Conservation (phyloP, 2,329 filamentous ascomycete genomes). For the Ophiostoma quercus region DNA sequence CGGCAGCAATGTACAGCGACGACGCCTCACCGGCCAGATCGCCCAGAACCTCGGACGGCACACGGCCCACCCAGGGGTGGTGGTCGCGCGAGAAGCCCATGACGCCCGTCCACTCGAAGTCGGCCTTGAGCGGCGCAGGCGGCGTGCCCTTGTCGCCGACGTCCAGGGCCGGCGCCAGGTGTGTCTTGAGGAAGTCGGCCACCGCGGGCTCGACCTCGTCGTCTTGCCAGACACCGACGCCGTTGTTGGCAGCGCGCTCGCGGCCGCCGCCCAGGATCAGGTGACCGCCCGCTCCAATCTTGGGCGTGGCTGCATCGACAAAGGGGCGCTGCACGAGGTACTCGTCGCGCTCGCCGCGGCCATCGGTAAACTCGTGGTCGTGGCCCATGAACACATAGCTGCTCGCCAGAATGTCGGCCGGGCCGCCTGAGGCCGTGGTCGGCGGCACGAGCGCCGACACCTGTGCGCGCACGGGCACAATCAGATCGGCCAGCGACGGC, state of each 20-base stretch:
- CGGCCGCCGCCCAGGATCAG: constrained; percentile 69
- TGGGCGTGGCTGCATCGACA: neutral
- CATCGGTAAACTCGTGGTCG: constrained; percentile 27
- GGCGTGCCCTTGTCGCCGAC: constrained; percentile 31
- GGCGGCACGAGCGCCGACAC: constrained; percentile 62
- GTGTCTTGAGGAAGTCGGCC: constrained; percentile 49
- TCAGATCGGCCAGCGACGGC: constrained; percentile 61
- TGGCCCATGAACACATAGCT: constrained; percentile 59
- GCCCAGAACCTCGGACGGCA: constrained; percentile 43
- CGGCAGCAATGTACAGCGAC: constrained; percentile 55
- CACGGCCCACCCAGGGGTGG: constrained; percentile 63
- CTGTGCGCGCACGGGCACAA: constrained; percentile 72
- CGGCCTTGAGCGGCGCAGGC: constrained; percentile 41
- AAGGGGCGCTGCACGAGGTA: constrained; percentile 66
- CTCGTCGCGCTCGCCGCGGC: constrained; percentile 50
- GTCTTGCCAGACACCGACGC: constrained; percentile 38
- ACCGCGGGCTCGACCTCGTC: constrained; percentile 41
- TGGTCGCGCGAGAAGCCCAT: constrained; percentile 70
- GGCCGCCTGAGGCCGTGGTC: neutral
- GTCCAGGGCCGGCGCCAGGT: constrained; percentile 41
- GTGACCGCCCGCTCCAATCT: constrained; percentile 41
- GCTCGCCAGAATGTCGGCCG: constrained; percentile 41
- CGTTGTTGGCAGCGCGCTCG: constrained; percentile 46
- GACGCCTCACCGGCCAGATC: neutral
- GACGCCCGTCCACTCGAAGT: constrained; percentile 71